Base-by-base conservation (phyloP, 2,329 filamentous ascomycete species). In the Nothophaeocryptopus gaeumannii region DNA sequence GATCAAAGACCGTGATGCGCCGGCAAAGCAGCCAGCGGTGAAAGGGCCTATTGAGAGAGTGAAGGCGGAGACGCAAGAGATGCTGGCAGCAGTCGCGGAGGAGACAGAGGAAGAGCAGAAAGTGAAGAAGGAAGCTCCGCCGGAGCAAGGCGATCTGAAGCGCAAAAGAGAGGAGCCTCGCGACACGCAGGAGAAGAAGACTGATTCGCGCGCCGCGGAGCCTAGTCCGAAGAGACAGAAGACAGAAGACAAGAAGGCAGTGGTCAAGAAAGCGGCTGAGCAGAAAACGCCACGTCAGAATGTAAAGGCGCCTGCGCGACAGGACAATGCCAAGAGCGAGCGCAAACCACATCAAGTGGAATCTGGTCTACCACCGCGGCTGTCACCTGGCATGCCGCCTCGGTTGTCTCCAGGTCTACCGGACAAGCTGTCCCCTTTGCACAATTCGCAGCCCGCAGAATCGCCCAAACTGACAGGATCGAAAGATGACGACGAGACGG, bases 1-100 rank as follows among this genome's bases (percentile, higher is more conserved):
- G 5, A 45, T 45, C 58, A 52, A 47, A 40, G 48, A 34, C 10
- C 42, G 32, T 12, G 56, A 58, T 42, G 58, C 54, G 48, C 53
- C 53, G 26, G 51, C 46, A 8, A 63, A 63, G 47, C 61, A 61
- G 49, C 49, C 58, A 14, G 63, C 62, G 5, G 58, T 65, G 12
- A 67, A 67, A 44, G 64, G 64, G 12, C 64, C 64, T 5, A 53
- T 63, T 26, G 64, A 67, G 55, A 51, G 61, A 39, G 53, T 63
- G 31, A 67, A 65, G 56, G 61, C 61, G 3, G 64, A 66, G 50
- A 63, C 57, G 31, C 60, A 64, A 41, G 62, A 67, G 35, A 60
- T 65, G 47, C 50, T 65, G 13, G 61, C 60, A 33, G 58, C 59
- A 14, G 58, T 65, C 2, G 56, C 56, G 16, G 55, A 60, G 39